Base-by-base conservation (phyloP, 2,329 filamentous ascomycete genomes). In the Ascochyta lentis region DNA sequence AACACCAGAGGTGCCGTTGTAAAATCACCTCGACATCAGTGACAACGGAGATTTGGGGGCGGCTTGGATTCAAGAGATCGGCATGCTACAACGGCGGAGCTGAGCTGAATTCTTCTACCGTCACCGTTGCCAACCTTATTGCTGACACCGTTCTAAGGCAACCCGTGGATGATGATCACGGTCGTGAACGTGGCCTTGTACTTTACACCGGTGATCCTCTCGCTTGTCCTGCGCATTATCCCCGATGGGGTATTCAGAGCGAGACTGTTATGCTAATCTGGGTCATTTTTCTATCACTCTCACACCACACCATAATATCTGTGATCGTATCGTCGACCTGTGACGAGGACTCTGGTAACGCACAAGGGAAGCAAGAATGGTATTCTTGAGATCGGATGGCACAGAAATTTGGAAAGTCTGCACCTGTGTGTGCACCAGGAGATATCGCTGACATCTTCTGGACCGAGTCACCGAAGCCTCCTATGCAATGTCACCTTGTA, bases 91-190 rank as follows among this genome's bases (percentile, higher is more conserved):
- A 55, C 24, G 52, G 29, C 19, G 33, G 38, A 16, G 19, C 6
- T 49, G 27, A 13, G 13, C 6, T 24, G 19, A 35, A 22, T n/a
- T 6, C 16, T 34, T 46, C 35, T 48, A 6, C 46, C 29, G 46
- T 16, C 41, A 33, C 35, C 41, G 41, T 55, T 55, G 40, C 15
- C 27, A 46, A 45, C 52, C 40, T 55, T 38, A 39, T 39, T 43
- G 16, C n/a, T 35, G 16, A 44, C 9, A 27, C 40, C 52, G 35
- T 49, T 49, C n/a, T 44, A 12, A 49, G 39, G 39, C 45, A n/a
- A 24, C 26, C 26, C n/a, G 22, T 16, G 27, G 23, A 3, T 34
- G n/a, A 16, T 19, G 10, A 27, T 22, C 29, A 40, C 34, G 52
- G 44, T 47, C 9, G 24, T 15, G 10, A 41, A 46, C 22, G 35